Evolutionary conservation across 2,329 filamentous ascomycete genomes (phyloP), one percentile per base, ranked within the genome.

Genomic region (Rhynchosporium secalis): DNA sequence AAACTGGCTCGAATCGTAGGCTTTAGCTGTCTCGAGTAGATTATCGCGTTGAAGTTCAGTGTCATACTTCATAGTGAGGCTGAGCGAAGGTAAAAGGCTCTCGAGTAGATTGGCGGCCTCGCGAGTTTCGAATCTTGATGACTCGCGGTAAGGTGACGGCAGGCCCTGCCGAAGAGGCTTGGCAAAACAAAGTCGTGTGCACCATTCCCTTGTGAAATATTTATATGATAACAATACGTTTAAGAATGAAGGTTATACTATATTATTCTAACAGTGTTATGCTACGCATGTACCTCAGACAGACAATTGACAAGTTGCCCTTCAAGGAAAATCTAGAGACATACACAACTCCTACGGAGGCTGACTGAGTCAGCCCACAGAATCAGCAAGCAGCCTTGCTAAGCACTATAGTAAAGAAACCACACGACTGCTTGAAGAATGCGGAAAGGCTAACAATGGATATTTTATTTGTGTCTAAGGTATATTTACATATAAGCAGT

Each of bases 101-200:
- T 33, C 3, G 52, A 29, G 38, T 43, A 38, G 51, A 56, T 46
- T 55, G 49, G 60, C 20, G 49, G 62, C 62, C 58, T 66, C 52
- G 64, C 64, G 62, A 59, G 65, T 64, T 66, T 68, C 64, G 63
- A 54, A 45, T 60, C 29, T 58, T 56, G 57, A 43, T 5, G 29
- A 28, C 46, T 51, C 46, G 57, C 38, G 46, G 20, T 33, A 47
- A 45, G 28, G 57, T 13, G 41, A 47, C 33, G 55, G 29, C 31
- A 33, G 49, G 31, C 31, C 28, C 49, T 28, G 49, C 31, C 10
- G 20, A n/a, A 48, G 6, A 55, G 36, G 20, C 40, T 29, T 43
- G 52, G 51, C 51, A 41, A 12, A 31, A 41, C n/a, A 8, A 20
- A 29, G 51, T 54, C 51, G 51, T 41, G 36, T 54, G 51, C 51